Conservation (phyloP, 768 basidiomycete species). For the Podaxis sp. region DNA sequence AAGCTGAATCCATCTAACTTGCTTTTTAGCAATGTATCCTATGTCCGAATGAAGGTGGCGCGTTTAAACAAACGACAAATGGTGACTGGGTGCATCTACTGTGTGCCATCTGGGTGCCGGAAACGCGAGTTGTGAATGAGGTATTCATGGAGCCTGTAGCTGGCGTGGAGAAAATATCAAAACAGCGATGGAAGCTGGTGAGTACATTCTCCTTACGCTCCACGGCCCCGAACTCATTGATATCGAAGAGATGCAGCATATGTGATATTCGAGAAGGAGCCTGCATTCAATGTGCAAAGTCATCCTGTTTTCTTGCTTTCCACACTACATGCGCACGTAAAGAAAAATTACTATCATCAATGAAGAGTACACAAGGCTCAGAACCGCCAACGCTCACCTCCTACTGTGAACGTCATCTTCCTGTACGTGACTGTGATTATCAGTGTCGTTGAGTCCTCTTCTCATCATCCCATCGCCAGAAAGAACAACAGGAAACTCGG, state of each 20-base stretch:
- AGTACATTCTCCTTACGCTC: constrained; percentile 26
- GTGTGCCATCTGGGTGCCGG: constrained; percentile 97
- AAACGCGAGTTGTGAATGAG: constrained; percentile 89
- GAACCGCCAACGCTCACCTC: constrained; percentile 74
- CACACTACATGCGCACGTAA: constrained; percentile 93
- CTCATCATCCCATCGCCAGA: constrained; percentile 27
- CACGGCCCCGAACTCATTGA: not conserved
- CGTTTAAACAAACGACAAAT: constrained; percentile 93
- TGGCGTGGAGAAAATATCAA: constrained; percentile 83
- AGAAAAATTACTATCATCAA: constrained; percentile 80
- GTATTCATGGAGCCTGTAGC: constrained; percentile 99
- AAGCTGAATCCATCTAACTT: not conserved
- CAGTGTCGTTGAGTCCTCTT: not conserved
- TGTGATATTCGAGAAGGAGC: constrained; percentile 64
- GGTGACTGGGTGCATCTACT: constrained; percentile 96
- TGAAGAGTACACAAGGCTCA: constrained; percentile 78
- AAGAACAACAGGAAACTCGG: constrained; percentile 67
- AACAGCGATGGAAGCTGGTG: constrained; percentile 93
- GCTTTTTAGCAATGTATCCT: constrained; percentile 78
- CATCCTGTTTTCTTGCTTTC: constrained; percentile 89
- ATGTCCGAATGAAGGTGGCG: constrained; percentile 95
- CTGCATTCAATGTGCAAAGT: constrained; percentile 94
- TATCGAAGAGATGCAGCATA: constrained; percentile 44
- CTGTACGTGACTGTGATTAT: constrained; percentile 50
- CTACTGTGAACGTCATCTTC: constrained; percentile 89